Percentiles rank a stretch among this genome's conserved stretches.
Evolutionary conservation across 148 eudicot genomes (phyloP).

Genomic region (Rheum nobile): DNA sequence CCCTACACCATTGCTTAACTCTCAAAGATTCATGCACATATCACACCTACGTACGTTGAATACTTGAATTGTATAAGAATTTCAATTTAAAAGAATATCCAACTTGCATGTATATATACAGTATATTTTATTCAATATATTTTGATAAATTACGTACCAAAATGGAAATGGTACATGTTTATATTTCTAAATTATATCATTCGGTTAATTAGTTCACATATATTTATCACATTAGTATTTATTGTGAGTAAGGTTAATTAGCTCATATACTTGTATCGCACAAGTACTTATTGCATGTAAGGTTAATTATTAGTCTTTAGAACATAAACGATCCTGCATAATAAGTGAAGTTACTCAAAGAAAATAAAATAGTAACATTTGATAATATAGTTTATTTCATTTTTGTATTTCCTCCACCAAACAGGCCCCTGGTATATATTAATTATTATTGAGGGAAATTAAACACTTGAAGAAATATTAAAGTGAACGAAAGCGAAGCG

Average conservation of each 20-base stretch:
- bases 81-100: neutral
- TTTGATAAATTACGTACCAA: neutral
- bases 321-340: neutral
- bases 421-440: neutral
- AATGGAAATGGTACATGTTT: neutral
- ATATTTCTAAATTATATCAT: neutral
- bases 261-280: no score
- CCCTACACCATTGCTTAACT: neutral
- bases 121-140: neutral
- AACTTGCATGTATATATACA: neutral
- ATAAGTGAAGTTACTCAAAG: neutral
- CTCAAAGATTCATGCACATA: slow-evolving; percentile 1
- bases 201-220: no score
- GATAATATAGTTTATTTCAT: neutral
- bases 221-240: no score
- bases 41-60: neutral
- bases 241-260: no score
- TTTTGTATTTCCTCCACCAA: neutral
- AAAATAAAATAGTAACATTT: neutral
- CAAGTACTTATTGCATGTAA: no score
- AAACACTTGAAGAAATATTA: neutral
- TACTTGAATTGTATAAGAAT: neutral
- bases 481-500: neutral
- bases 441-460: neutral
- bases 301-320: neutral